Base-by-base conservation (phyloP, 2,329 filamentous ascomycete genomes). In the Pseudopyrenochaeta lycopersici region DNA sequence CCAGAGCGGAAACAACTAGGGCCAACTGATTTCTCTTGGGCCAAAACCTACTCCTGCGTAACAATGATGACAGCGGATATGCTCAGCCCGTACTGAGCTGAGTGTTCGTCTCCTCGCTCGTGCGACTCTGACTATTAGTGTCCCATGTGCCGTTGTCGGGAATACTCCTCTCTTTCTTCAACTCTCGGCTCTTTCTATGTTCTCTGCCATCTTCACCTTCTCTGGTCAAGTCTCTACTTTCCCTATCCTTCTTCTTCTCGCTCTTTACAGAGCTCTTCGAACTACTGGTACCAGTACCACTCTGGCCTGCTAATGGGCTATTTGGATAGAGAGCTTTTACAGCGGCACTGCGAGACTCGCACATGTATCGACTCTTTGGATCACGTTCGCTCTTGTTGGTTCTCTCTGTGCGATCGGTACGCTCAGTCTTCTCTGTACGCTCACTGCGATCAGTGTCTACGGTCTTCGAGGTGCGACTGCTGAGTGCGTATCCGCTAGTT, bases 301-400 rank as follows among this genome's bases (percentile, higher is more conserved):
- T 63, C 41, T 62, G 54, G 10, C 63, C 63, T 2, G 64, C 63
- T 30, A 72, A 44, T 5, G 69, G 68, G 20, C 63, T 63, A 47
- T 72, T 71, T 4, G 73, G 71, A 51, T 77, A 77, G 33, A 77
- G 45, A 6, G 63, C 74, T 52, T 77, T 77, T 53, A 77, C 68
- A 1, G 72, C 74, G 12, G 74, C 74, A 42, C 74, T 76, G 18
- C 72, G 66, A 36, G 67, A 68, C 46, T 76, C 71, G 50, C 68
- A 71, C 62, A 69, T 56, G 46, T 74, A 74, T 21, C 68, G 58
- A 36, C 62, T 69, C 40, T 65, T 70, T 2, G 61, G 54, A 18
- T 66, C 67, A 12, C 58, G 52, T 29, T 54, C 60, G 33, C 58
- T 54, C 41, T 64, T 66, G 40, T 68, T 61, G 10, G 40, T 15